Evolutionary conservation across 345 rosid genomes (phyloP).

Genomic region (Lumnitzera racemosa): DNA sequence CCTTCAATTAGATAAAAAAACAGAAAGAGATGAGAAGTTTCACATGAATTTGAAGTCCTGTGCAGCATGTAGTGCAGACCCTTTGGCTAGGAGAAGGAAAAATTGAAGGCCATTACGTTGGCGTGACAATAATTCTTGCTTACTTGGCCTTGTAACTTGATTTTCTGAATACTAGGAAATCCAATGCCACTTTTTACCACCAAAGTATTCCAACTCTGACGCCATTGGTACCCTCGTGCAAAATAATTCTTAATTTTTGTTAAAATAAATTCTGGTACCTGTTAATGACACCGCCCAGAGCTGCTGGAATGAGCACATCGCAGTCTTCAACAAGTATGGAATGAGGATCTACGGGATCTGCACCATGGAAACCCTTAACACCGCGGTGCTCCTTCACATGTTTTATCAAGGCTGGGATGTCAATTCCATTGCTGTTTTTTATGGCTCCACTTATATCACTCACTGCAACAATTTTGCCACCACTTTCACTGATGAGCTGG

Average conservation of each 20-base stretch:
- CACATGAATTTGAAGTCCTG: neutral
- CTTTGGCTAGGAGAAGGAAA: no score
- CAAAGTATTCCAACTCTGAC: no score
- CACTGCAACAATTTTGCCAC: slow-evolving; percentile 80
- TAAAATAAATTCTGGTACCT: slow-evolving; percentile 26
- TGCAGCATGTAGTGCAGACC: neutral
- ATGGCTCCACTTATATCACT: slow-evolving; percentile 88
- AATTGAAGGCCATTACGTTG: no score
- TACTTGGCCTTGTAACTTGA: no score
- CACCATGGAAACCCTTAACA: slow-evolving; percentile 71
- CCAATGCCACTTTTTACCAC: no score
- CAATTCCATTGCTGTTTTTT: slow-evolving; percentile 70
- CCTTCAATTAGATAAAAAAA: slow-evolving; percentile 26
- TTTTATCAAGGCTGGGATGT: slow-evolving; percentile 46
- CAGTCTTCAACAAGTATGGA: slow-evolving; percentile 75
- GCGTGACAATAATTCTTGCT: no score
- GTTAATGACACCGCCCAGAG: slow-evolving; percentile 91
- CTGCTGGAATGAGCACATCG: slow-evolving; percentile 86
- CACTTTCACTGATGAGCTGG: slow-evolving; percentile 56
- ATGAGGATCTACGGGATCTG: slow-evolving; percentile 42
- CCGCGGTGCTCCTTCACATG: slow-evolving; percentile 61
- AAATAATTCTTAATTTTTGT: no score
- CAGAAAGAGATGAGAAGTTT: neutral
- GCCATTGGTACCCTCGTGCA: no score
- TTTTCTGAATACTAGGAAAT: no score